phyloP scores from a whole-genome alignment of 495 filamentous ascomycete genomes.

The Penicillium subrubescens region DNA sequence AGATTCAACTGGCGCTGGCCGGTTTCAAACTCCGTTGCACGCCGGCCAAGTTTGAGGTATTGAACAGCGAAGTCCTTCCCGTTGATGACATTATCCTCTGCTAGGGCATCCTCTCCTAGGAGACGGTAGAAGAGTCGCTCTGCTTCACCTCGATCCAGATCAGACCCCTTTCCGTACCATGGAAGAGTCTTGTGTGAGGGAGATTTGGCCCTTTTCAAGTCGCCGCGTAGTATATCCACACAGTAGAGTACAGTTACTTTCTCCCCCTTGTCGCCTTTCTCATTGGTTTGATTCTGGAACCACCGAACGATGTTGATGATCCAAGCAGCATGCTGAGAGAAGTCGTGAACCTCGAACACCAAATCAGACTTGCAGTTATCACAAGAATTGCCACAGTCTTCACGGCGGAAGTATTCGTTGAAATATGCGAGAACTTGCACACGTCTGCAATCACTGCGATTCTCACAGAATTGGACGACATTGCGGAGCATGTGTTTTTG shows the following conservation, averaged over 20 bases:
- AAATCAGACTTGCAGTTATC: slow-evolving; percentile 81
- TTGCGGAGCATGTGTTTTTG: slow-evolving; percentile 82
- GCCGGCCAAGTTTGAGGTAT: slow-evolving; percentile 61
- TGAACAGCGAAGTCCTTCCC: slow-evolving; percentile 58
- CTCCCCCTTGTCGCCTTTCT: slow-evolving; percentile 10
- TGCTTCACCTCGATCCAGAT: slow-evolving; percentile 59
- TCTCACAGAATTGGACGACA: slow-evolving; percentile 86
- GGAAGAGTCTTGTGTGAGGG: slow-evolving; percentile 48
- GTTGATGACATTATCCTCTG: slow-evolving; percentile 61
- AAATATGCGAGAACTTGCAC: slow-evolving; percentile 92
- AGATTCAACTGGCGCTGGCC: slow-evolving; percentile 58
- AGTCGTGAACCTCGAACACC: slow-evolving; percentile 70
- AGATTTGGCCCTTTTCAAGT: slow-evolving; percentile 50
- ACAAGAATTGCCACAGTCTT: slow-evolving; percentile 72
- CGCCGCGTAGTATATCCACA: slow-evolving; percentile 63
- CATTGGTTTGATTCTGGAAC: slow-evolving; percentile 47
- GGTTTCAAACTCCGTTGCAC: slow-evolving; percentile 51
- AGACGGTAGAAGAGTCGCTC: slow-evolving; percentile 68
- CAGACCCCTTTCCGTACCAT: slow-evolving; percentile 56
- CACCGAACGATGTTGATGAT: slow-evolving; percentile 67
- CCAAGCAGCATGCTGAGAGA: slow-evolving; percentile 69
- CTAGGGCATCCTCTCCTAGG: slow-evolving; percentile 61
- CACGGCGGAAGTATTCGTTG: slow-evolving; percentile 73
- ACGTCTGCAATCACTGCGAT: slow-evolving; percentile 79
- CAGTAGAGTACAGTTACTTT: slow-evolving; percentile 57